phyloP scores from a whole-genome alignment of 1,284 basidiomycete genomes.

The Agaricales sp. region DNA sequence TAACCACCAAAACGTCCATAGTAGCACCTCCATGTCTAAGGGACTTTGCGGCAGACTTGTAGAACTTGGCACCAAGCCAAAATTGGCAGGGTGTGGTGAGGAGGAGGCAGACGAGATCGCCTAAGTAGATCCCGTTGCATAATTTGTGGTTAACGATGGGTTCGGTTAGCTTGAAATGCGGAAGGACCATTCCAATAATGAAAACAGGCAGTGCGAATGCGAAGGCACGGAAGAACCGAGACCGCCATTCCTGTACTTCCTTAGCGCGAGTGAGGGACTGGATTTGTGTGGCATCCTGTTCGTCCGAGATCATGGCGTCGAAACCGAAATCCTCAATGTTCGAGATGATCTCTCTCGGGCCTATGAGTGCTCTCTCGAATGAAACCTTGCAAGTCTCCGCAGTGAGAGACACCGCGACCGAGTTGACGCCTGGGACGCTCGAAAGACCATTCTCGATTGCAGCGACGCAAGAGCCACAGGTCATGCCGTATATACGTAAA shows the following conservation, averaged over 20 bases:
- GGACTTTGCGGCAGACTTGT: slow-evolving; percentile 84
- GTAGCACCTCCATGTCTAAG: slow-evolving; percentile 86
- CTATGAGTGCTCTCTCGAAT: slow-evolving; percentile 68
- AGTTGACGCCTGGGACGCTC: slow-evolving; percentile 66
- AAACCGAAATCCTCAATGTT: slow-evolving; percentile 84
- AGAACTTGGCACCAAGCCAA: slow-evolving; percentile 85
- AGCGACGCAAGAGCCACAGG: slow-evolving; percentile 74
- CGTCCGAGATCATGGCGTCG: slow-evolving; percentile 80
- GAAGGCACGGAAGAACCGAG: slow-evolving; percentile 69
- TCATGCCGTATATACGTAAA: slow-evolving; percentile 86
- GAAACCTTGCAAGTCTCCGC: slow-evolving; percentile 68
- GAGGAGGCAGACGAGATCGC: slow-evolving; percentile 73
- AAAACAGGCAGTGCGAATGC: slow-evolving; percentile 90
- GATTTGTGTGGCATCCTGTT: slow-evolving; percentile 80
- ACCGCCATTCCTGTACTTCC: slow-evolving; percentile 86
- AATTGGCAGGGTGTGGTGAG: slow-evolving; percentile 92
- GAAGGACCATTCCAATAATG: slow-evolving; percentile 81
- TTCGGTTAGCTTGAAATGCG: slow-evolving; percentile 41
- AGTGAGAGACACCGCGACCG: slow-evolving; percentile 62
- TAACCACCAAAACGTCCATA: slow-evolving; percentile 94
- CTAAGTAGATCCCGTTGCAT: slow-evolving; percentile 67
- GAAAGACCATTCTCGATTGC: slow-evolving; percentile 68
- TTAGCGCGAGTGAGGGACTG: slow-evolving; percentile 86
- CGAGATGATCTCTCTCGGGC: slow-evolving; percentile 80
- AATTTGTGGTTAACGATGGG: slow-evolving; percentile 43